Conservation (phyloP, 148 eudicot species). For the Cornus florida region DNA sequence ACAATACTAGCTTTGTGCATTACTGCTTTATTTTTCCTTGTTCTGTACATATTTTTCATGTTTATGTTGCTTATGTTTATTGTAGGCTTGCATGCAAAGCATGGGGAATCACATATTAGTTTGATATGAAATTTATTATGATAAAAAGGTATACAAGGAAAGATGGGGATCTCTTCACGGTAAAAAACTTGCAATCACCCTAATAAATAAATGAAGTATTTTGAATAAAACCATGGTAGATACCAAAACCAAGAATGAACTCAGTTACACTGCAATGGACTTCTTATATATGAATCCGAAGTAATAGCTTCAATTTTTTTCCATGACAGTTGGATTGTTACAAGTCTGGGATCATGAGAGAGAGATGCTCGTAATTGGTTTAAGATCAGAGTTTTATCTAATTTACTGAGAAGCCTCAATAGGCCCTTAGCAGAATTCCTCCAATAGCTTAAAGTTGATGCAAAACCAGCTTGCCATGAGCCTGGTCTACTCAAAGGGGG, state of each 20-base stretch:
- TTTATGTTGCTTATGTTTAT: no score
- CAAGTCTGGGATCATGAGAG: neutral
- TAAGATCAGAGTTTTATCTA: conserved; percentile 1
- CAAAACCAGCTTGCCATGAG: neutral
- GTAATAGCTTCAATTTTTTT: neutral
- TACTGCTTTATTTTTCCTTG: no score
- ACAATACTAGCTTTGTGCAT: no score
- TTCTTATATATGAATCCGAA: neutral
- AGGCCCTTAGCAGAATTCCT: neutral
- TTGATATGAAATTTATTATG: neutral
- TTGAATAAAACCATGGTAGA: neutral
- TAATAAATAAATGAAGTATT: no score
- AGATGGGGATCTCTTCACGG: neutral
- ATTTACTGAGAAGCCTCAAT: neutral
- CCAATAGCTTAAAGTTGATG: neutral
- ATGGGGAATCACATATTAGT: no score
- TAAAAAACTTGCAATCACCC: neutral
- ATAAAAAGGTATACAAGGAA: neutral
- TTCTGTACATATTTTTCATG: no score
- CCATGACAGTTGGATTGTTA: neutral
- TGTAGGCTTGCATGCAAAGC: no score
- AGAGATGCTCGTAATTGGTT: neutral
- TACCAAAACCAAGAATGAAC: neutral
- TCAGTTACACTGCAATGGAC: neutral
- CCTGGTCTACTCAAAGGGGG: neutral